Evolutionary conservation across 2,329 filamentous ascomycete species (phyloP), one percentile per base, ranked within the genome.

Genomic region (Pseudogymnoascus sp.): DNA sequence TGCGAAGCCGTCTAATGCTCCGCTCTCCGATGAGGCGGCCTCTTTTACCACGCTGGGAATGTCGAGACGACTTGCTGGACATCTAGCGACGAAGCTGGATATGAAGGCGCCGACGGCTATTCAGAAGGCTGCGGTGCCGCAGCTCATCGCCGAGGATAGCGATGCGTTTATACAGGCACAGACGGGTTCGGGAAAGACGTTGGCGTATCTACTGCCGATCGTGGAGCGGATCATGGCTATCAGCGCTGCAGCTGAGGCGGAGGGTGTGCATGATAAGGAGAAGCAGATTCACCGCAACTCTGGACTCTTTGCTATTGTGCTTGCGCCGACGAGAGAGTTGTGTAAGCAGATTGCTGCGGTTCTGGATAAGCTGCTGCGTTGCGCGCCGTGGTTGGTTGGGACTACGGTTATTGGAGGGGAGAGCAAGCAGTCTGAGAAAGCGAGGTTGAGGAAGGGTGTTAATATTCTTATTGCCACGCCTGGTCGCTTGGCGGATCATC

Each of bases 131-230:
- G 88, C 93, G 0, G 87, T 99, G 38, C 82, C 89, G 41, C 87
- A 94, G 68, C 77, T 99, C 64, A 75, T 96, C 47, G 86, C 86
- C 41, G 87, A 88, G 60, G 89, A 96, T 68, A 86, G 84, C 50
- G 94, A 99, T 77, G 92, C 92, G 2, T 99, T 99, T 69, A 88
- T 99, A 35, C 94, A 97, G 73, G 95, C 94, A 2, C 89, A 99
- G 76, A 99, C 94, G 0, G 94, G 94, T 67, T 99, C 94, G 0
- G 94, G 94, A 76, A 99, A 99, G 77, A 99, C 94, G 0, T 77
- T 99, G 63, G 90, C 94, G n/a, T 99, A 99, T 72, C 81, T 99
- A 4, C 77, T 99, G 6, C 94, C 94, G 1, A 88, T 99, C 54
- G 86, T 99, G 20, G 90, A 99, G 72, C 83, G 92, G 22, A 88